Conservation (phyloP, 176 grass and related monocot species). For the Zoysia pacifica region DNA sequence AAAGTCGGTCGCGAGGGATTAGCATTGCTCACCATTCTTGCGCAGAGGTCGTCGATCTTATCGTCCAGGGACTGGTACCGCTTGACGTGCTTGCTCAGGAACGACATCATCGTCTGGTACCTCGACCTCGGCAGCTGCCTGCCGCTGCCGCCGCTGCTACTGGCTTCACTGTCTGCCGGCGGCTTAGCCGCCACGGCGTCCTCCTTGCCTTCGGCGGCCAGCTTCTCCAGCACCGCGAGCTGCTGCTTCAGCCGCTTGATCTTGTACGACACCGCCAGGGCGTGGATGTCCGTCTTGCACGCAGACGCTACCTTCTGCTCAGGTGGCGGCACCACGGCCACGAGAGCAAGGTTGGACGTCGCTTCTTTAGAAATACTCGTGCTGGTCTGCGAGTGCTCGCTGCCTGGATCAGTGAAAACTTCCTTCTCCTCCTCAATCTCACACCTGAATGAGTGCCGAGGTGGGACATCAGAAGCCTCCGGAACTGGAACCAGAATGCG, state of each 20-base stretch:
- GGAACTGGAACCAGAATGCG: background rate
- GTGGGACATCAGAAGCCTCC: background rate
- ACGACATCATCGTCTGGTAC: constrained; percentile 52
- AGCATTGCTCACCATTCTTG: constrained; percentile 55
- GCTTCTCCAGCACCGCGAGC: constrained; percentile 58
- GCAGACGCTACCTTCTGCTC: constrained; percentile 37
- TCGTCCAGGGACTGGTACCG: constrained; percentile 83
- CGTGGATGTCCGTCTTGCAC: constrained; percentile 76
- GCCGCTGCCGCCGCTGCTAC: background rate
- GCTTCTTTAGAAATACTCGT: constrained; percentile 34
- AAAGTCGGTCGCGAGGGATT: too few species aligned
- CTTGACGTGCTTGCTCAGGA: constrained; percentile 73
- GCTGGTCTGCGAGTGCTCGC: background rate
- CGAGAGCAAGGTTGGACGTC: constrained; percentile 29
- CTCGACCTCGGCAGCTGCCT: constrained; percentile 46
- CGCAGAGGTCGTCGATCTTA: constrained; percentile 73
- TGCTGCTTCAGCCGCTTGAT: constrained; percentile 93
- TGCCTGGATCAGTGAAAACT: constrained; percentile 48
- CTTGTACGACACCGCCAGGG: constrained; percentile 87
- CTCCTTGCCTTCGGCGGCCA: constrained; percentile 36
- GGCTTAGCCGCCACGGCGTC: background rate
- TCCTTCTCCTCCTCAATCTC: constrained; percentile 72
- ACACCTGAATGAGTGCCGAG: background rate
- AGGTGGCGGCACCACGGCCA: background rate
- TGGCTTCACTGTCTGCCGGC: constrained; percentile 27